Conservation (phyloP, 352 stramenopile species). For the Saprolegnia diclina region DNA sequence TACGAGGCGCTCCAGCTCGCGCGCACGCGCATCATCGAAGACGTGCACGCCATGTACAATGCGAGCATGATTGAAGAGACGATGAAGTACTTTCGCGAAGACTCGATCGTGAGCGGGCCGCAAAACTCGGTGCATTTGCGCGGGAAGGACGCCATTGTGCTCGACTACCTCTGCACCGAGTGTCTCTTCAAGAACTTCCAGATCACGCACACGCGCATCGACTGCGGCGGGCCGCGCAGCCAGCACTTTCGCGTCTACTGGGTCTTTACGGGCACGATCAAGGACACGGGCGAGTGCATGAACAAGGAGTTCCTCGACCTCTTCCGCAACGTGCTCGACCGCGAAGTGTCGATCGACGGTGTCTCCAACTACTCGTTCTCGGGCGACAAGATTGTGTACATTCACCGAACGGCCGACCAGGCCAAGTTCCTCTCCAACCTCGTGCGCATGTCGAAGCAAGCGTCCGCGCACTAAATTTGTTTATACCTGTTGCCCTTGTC, state of each 20-base stretch:
- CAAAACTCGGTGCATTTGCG: constrained; percentile 82
- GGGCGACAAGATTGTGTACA: constrained; percentile 84
- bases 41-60: constrained; percentile 76
- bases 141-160: constrained; percentile 73
- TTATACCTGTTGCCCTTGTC: not conserved
- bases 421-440: constrained; percentile 81
- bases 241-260: constrained; percentile 85
- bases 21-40: constrained; percentile 76
- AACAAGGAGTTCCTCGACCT: constrained; percentile 85
- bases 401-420: constrained; percentile 82
- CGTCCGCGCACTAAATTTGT: not conserved
- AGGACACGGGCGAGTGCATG: constrained; percentile 74
- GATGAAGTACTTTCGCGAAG: constrained; percentile 77
- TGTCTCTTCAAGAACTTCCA: constrained; percentile 74
- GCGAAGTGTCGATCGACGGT: constrained; percentile 72
- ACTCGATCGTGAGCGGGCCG: constrained; percentile 80
- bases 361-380: constrained; percentile 86
- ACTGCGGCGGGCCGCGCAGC: constrained; percentile 71
- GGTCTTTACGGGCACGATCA: constrained; percentile 67
- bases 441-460: constrained; percentile 34
- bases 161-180: constrained; percentile 84
- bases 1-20: constrained; percentile 68
- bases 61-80: constrained; percentile 66
- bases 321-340: constrained; percentile 75
- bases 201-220: constrained; percentile 72